Evolutionary conservation across 345 rosid species (phyloP).

Genomic region (Sisymbrium irio): DNA sequence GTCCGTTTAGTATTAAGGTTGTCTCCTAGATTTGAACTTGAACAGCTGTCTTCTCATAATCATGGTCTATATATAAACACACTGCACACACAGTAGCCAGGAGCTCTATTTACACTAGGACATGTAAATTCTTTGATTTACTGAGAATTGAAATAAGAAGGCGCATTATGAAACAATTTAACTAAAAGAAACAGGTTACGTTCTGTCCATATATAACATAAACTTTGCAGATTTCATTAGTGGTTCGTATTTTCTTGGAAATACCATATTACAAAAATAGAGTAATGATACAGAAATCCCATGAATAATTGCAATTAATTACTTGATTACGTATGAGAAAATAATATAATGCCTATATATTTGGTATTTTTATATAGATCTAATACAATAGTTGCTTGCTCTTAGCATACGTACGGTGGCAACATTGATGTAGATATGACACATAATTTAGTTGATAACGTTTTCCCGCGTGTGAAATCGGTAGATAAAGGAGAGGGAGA

Average conservation of each 20-base stretch:
- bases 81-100: constrained; percentile 1
- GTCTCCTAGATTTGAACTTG: constrained; percentile 28
- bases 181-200: background rate
- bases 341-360: background rate
- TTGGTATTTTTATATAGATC: background rate
- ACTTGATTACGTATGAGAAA: too few species aligned
- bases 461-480: background rate
- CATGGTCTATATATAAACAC: background rate
- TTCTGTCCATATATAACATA: background rate
- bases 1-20: constrained; percentile 39
- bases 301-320: background rate
- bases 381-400: background rate
- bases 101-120: background rate
- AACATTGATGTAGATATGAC: background rate
- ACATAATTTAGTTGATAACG: background rate
- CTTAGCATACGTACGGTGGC: background rate
- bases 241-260: background rate
- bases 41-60: constrained; percentile 2
- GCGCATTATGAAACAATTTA: background rate
- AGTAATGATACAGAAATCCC: background rate
- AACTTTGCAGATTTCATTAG: background rate
- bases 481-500: constrained; percentile 67
- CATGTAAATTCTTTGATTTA: background rate
- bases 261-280: background rate
- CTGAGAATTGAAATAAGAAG: background rate